These are phyloP conservation scores for Tylopilus sp. DNA, from an alignment of 768 basidiomycete species.

Conservation along the genomic window DNA sequence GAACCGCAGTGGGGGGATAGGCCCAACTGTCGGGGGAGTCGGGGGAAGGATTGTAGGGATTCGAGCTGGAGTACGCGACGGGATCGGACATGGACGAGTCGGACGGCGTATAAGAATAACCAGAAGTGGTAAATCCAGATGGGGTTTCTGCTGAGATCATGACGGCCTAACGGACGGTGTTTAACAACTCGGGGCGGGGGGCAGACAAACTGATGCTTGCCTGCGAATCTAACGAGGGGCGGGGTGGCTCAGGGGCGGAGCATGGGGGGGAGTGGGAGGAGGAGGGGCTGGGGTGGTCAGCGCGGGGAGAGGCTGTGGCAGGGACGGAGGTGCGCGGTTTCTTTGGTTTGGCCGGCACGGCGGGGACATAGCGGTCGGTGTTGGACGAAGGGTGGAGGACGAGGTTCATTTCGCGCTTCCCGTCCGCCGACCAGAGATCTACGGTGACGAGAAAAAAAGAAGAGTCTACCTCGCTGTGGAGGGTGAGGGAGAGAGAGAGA, in stretches of 20 bases:
- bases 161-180: constrained; percentile 21
- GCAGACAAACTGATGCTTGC: constrained; percentile 25
- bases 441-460: constrained; percentile 89
- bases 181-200: background rate
- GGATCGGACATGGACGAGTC: constrained; percentile 39
- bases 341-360: constrained; percentile 35
- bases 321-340: constrained; percentile 34
- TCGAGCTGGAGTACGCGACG: constrained; percentile 39
- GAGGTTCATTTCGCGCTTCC: constrained; percentile 80
- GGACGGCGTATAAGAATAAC: constrained; percentile 45
- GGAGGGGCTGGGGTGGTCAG: constrained; percentile 44
- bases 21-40: constrained; percentile 54
- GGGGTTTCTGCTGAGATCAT: constrained; percentile 35
- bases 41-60: constrained; percentile 41
- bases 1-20: constrained; percentile 38
- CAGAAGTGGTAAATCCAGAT: constrained; percentile 37
- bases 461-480: constrained; percentile 70
- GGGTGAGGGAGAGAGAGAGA: constrained; percentile 2
- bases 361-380: constrained; percentile 63
- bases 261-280: constrained; percentile 46
- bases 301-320: constrained; percentile 29
- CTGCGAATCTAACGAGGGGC: constrained; percentile 40
- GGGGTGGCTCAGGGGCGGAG: constrained; percentile 39
- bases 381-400: constrained; percentile 82
- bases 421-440: constrained; percentile 89